Evolutionary conservation across 1,139 yeast genomes (phyloP), one percentile per base, ranked within the genome.

Genomic region (Oligophagozyma castellii): DNA sequence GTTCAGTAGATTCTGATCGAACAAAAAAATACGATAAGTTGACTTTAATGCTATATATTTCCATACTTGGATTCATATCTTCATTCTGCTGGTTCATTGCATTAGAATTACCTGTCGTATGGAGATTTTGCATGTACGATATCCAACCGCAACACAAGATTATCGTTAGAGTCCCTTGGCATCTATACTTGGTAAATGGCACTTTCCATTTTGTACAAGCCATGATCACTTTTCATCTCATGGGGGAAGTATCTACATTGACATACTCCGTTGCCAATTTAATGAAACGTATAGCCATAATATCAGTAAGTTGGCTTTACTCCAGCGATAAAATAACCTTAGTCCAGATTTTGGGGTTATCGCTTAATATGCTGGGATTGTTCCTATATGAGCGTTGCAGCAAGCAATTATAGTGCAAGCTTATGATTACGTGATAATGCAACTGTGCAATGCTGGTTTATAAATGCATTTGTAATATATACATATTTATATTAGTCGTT

Each of bases 251-350:
- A 19, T 74, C 92, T n/a, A 92, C 96, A 0, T 80, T 89, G 28
- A 80, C 92, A 34, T 89, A 89, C 56, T 79, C 94, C 16, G 83
- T 89, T 45, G 96, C 96, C 24, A 80, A 81, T 46, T 70, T 89
- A 44, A 63, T 86, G 58, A 89, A 89, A 54, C 71, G 95, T 45
- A 83, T 89, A 33, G 77, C 81, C 13, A 83, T 89, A 31, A 86
- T 89, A 33, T 60, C 78, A 13, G 81, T 78, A 22, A 81, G 95
- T 31, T 50, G 55, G 55, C 24, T 43, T n/a, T 41, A 41, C 27
- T 32, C 40, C 11, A 42, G 49, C 3, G 37, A 37, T 8, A 28
- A 29, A 5, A 34, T 50, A 15, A 43, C 46, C 3, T 14, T 35
- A 2, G 34, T 37, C 15, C 55, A 50, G 30, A 15, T 44, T 2